Conservation (phyloP, 176 grass and related monocot genomes). For the Panicum miliaceum region DNA sequence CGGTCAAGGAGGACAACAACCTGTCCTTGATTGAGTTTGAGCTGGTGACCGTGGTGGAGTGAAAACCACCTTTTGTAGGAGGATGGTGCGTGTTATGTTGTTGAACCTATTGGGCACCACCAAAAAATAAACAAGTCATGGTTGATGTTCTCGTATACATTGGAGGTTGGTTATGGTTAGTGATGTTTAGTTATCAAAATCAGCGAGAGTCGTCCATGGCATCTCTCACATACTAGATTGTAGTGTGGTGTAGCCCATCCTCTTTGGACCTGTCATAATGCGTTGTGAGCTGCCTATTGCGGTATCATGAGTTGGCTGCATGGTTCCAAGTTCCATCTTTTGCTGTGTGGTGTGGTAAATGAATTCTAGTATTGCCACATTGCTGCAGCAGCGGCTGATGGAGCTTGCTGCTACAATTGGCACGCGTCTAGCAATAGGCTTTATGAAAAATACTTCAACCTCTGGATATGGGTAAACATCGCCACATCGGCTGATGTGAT, state of each 20-base stretch:
- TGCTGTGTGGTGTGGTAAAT: no score
- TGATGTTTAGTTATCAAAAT: neutral
- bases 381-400: no score
- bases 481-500: no score
- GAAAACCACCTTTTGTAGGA: neutral
- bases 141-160: slow-evolving; percentile 20
- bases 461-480: no score
- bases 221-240: neutral
- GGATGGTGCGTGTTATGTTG: neutral
- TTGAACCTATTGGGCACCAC: neutral
- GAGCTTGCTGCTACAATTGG: no score
- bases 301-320: no score
- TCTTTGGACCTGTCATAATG: neutral
- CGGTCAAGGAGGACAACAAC: slow-evolving; percentile 59
- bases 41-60: slow-evolving; percentile 52
- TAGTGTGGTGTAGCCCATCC: neutral
- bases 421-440: no score
- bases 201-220: neutral
- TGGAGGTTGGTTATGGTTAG: neutral
- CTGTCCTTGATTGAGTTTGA: slow-evolving; percentile 63
- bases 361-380: no score
- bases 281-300: neutral
- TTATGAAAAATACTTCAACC: no score
- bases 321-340: no score
- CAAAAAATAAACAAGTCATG: slow-evolving; percentile 44